Percentiles rank a stretch among this genome's conserved stretches.
phyloP scores from a whole-genome alignment of 2,329 filamentous ascomycete genomes.

The Paraconiothyrium brasiliense region DNA sequence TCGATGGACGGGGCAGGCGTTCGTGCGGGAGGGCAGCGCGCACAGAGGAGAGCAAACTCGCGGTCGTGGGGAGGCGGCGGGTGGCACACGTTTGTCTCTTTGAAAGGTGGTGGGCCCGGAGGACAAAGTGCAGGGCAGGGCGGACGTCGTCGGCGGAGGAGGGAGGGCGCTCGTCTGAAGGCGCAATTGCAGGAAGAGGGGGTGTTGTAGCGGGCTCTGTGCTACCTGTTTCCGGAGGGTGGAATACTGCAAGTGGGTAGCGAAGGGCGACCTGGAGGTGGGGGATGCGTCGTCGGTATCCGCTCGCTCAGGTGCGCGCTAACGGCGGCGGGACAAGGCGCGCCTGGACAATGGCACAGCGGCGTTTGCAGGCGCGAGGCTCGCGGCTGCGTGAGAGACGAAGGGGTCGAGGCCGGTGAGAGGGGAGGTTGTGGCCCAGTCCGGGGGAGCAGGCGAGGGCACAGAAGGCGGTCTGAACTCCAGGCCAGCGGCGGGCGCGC shows the following conservation, averaged over 20 bases:
- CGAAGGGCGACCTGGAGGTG: constrained; percentile 34
- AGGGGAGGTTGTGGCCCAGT: background rate
- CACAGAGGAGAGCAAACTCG: constrained; percentile 15
- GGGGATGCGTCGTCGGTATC: constrained; percentile 36
- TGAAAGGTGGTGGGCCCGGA: constrained; percentile 32
- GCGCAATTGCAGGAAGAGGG: constrained; percentile 24
- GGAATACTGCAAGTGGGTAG: constrained; percentile 35
- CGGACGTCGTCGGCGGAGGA: constrained; percentile 11
- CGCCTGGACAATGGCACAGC: constrained; percentile 7
- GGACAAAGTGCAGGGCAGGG: constrained; percentile 14
- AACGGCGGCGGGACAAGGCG: constrained; percentile 23
- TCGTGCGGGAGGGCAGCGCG: constrained; percentile 25
- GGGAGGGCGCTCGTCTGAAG: constrained; percentile 20
- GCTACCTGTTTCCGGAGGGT: constrained; percentile 11
- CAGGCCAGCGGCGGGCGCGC: background rate
- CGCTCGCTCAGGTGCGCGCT: constrained; percentile 8
- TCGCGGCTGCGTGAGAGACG: constrained; percentile 1
- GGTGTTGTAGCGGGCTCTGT: constrained; percentile 23
- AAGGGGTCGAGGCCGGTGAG: background rate
- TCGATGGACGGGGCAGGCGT: constrained; percentile 17
- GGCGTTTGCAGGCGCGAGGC: constrained; percentile 7
- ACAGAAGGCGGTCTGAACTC: constrained; percentile 13
- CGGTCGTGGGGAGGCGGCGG: constrained; percentile 23
- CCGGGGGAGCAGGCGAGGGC: constrained; percentile 1
- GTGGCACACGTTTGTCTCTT: constrained; percentile 42